These are phyloP conservation scores for Cyclocybe cylindracea DNA, from an alignment of 768 basidiomycete genomes.

Conservation along the genomic window DNA sequence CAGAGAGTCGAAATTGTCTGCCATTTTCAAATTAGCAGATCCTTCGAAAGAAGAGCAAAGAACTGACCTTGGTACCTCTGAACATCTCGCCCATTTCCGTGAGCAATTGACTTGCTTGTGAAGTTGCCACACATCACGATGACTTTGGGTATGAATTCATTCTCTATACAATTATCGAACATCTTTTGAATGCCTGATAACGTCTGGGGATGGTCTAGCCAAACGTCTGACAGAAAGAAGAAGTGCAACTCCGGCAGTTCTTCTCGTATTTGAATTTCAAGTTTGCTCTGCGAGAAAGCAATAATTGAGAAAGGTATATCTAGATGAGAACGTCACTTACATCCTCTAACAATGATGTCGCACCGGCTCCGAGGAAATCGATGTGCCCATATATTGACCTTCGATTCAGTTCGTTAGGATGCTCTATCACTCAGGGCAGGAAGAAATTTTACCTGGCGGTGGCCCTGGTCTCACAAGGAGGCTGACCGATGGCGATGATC, in stretches of 20 bases:
- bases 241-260: slow-evolving; percentile 81
- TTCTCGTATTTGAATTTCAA: slow-evolving; percentile 59
- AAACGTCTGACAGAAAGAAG: slow-evolving; percentile 94
- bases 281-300: slow-evolving; percentile 50
- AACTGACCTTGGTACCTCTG: slow-evolving; percentile 80
- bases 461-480: slow-evolving; percentile 90
- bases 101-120: slow-evolving; percentile 76
- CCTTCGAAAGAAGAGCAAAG: background rate
- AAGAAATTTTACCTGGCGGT: slow-evolving; percentile 64
- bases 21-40: background rate
- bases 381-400: slow-evolving; percentile 96
- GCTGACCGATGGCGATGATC: slow-evolving; percentile 95
- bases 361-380: slow-evolving; percentile 95
- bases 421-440: background rate
- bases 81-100: slow-evolving; percentile 77
- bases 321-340: slow-evolving; percentile 45
- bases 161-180: slow-evolving; percentile 89
- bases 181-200: slow-evolving; percentile 78
- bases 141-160: slow-evolving; percentile 82
- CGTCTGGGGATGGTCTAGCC: slow-evolving; percentile 89
- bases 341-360: slow-evolving; percentile 88
- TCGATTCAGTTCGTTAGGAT: slow-evolving; percentile 9
- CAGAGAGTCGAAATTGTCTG: slow-evolving; percentile 86
- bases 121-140: slow-evolving; percentile 97
- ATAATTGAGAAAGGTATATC: slow-evolving; percentile 3